Evolutionary conservation across 805 yeast species (phyloP).

Genomic region (Monosporozyma yasuniensis): DNA sequence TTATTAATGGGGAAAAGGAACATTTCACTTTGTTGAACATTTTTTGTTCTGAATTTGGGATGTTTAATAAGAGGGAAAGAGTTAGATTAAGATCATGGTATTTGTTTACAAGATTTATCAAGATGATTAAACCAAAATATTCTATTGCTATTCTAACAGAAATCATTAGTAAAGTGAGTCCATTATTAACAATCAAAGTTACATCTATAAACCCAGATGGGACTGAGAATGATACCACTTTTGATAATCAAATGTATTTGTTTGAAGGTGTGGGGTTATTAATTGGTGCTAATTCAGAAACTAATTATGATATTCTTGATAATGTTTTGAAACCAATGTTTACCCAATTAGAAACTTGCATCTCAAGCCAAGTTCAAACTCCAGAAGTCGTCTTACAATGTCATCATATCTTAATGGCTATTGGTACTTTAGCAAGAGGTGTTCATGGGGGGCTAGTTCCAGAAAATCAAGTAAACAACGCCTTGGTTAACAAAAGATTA

Average conservation of each 20-base stretch:
- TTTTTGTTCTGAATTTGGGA: constrained; percentile 73
- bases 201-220: constrained; percentile 26
- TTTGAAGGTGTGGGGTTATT: constrained; percentile 83
- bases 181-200: constrained; percentile 48
- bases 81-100: constrained; percentile 89
- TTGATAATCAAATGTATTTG: constrained; percentile 70
- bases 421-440: constrained; percentile 86
- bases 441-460: constrained; percentile 45
- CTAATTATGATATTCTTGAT: constrained; percentile 43
- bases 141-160: constrained; percentile 44
- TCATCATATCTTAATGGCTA: constrained; percentile 79
- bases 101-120: constrained; percentile 72
- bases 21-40: constrained; percentile 60
- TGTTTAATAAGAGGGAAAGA: constrained; percentile 62
- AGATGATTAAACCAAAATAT: constrained; percentile 59
- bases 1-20: constrained; percentile 34
- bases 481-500: constrained; percentile 23
- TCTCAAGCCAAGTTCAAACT: constrained; percentile 37
- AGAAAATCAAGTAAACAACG: constrained; percentile 33
- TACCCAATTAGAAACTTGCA: constrained; percentile 56
- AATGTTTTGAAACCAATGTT: constrained; percentile 68
- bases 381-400: constrained; percentile 54
- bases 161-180: constrained; percentile 53
- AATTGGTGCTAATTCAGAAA: constrained; percentile 41
- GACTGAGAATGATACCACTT: constrained; percentile 46